Base-by-base conservation (phyloP, 2,329 filamentous ascomycete genomes). In the Trichophyton schoenleinii region DNA sequence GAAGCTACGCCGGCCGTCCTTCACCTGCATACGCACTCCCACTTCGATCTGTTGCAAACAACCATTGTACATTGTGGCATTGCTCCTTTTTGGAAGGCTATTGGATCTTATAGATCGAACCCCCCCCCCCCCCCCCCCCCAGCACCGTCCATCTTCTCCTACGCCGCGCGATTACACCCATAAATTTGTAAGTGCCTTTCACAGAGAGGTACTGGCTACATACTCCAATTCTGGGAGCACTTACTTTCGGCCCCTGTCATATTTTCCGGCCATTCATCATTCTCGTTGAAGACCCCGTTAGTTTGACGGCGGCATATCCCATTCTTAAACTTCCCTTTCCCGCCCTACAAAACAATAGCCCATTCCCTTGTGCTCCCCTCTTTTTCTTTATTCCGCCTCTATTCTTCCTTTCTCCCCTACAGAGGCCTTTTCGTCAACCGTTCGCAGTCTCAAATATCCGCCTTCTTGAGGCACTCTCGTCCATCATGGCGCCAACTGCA, bases 401-500 rank as follows among this genome's bases (percentile, higher is more conserved):
- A 8, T 20, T 22, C 44, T 13, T 48, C 20, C 41, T 13, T 22
- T 28, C 34, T 58, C 41, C 11, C 28, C 11, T 34, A 15, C 20
- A 25, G 55, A 25, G 34, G 55, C n/a, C 15, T 9, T 31, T 15
- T 58, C 22, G 2, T 11, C 20, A 8, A 18, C 28, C 41, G 41
- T 38, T 41, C 49, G 49, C 28, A 13, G 11, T 53, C 49, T 53
- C 22, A n/a, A n/a, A 13, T 3, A 38, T 28, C 25, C 36, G 3
- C 44, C 38, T 7, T 9, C 9, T 20, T 20, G 20, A 57, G 13
- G 18, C 11, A n/a, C 22, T 18, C 28, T 15, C 20, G 20, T 38
- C 48, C 44, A 63, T 22, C 36, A 64, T 64, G 63, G 36, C 61
- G 7, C 41, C 63, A 20, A 28, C 63, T 11, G 36, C 58, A 9